A percentile compares a stretch with the other conserved stretches of the same genome.
phyloP scores from a whole-genome alignment of 345 rosid species.

The Eucalyptus erythrocorys region DNA sequence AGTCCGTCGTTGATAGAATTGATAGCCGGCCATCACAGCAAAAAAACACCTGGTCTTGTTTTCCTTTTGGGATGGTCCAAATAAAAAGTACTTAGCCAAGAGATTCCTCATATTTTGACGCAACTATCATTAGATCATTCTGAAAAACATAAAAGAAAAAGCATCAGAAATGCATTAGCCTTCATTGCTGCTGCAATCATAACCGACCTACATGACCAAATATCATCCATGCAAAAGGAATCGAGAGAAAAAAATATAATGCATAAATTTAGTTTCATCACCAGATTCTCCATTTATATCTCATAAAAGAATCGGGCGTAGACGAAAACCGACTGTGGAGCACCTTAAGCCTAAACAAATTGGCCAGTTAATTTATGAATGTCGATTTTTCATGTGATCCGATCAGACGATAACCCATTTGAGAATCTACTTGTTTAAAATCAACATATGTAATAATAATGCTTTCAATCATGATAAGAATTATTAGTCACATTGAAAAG shows the following conservation, averaged over 20 bases:
- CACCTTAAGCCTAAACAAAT: neutral
- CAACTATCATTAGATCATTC: neutral
- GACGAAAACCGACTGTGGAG: fast-evolving
- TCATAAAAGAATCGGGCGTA: neutral
- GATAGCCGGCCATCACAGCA: neutral
- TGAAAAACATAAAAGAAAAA: neutral
- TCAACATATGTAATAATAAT: too few species aligned
- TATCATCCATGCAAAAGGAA: neutral
- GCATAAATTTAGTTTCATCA: neutral
- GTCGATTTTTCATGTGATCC: neutral
- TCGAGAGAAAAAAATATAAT: neutral
- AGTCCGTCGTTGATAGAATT: neutral
- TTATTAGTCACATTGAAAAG: neutral
- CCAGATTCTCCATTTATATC: neutral
- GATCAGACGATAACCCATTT: neutral
- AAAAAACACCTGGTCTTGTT: neutral
- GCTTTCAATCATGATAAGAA: neutral
- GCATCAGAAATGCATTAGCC: neutral
- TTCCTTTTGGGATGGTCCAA: neutral
- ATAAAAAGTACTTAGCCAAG: neutral
- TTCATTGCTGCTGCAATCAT: neutral
- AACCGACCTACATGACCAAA: neutral
- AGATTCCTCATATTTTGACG: neutral
- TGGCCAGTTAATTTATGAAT: neutral
- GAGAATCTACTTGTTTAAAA: neutral